These are phyloP conservation scores for Trichoderma aggressivum DNA, from an alignment of 2,329 filamentous ascomycete species.

Conservation along the genomic window DNA sequence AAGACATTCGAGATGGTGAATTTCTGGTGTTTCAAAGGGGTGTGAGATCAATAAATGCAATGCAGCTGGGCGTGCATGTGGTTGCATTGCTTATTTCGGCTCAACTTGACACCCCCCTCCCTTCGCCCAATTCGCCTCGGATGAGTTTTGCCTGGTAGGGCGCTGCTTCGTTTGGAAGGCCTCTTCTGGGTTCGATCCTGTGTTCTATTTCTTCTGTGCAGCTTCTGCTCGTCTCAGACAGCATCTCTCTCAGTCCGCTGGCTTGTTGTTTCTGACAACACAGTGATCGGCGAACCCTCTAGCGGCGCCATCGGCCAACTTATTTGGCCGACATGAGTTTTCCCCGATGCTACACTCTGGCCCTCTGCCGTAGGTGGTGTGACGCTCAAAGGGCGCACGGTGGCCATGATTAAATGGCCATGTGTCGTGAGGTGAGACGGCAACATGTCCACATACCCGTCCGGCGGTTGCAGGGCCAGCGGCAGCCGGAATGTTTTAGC, in stretches of 20 bases:
- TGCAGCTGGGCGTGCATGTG: neutral
- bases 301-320: slow-evolving; percentile 8
- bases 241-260: neutral
- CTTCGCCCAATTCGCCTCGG: neutral
- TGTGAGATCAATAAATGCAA: neutral
- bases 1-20: neutral
- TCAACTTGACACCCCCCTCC: neutral
- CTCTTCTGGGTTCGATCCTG: neutral
- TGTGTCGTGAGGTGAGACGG: neutral
- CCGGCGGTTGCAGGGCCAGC: neutral
- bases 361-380: neutral
- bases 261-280: neutral
- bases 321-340: slow-evolving; percentile 4
- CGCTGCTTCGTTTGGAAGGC: neutral
- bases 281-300: neutral
- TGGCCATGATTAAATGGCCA: neutral
- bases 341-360: slow-evolving; percentile 1
- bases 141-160: neutral
- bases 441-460: neutral
- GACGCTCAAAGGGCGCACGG: neutral
- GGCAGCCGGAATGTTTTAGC: slow-evolving; percentile 3
- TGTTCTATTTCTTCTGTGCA: neutral
- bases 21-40: neutral
- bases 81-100: neutral
- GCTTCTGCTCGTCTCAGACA: neutral